Base-by-base conservation (phyloP, 331 rosid species). In the Pyrus hybrid region DNA sequence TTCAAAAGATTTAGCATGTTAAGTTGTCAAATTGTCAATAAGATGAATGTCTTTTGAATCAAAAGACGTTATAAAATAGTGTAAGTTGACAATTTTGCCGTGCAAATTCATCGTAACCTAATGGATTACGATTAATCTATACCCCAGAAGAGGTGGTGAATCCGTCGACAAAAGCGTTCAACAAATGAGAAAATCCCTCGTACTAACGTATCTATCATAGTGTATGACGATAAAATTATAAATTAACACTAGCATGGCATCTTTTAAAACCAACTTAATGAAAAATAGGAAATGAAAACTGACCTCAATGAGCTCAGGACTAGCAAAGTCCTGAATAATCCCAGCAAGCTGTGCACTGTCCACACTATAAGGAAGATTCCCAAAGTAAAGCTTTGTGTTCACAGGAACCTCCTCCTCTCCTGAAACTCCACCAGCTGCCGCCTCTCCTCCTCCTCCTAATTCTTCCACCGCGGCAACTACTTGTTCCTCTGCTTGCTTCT, bases 271-370 rank as follows among this genome's bases (percentile, higher is more conserved):
- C 9, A 63, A 29, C 56, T 11, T 5, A 2, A 47, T 17, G 5
- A 29, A 64, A 8, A 13, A 13, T 5, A 26, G 23, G 18, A 47
- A 16, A 43, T 53, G 12, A 5, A 53, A 28, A 74, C 26, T 13
- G 76, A 94, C 99, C 99, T 95, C 97, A 75, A 92, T 83, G 22
- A 92, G 88, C 81, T 92, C 98, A 4, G 99, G 96, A 53, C 91
- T 88, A 16, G 87, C 93, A 45, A 73, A 75, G 2, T 91, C 96
- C 81, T 95, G 89, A 78, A 95, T 86, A 4, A 95, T 61, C 20
- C 91, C 98, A 13, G 98, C 97, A 77, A 95, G 99, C 81, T 88
- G 91, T 14, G 99, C 90, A 73, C 99, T 95, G 32, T 95, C 99
- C 68, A 95, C 94, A 75, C 96, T 87, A 22, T 92, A 95, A 47